Evolutionary conservation across 371 early-diverging fungal genomes (phyloP).

Genomic region (Syncephalastrum monosporum): DNA sequence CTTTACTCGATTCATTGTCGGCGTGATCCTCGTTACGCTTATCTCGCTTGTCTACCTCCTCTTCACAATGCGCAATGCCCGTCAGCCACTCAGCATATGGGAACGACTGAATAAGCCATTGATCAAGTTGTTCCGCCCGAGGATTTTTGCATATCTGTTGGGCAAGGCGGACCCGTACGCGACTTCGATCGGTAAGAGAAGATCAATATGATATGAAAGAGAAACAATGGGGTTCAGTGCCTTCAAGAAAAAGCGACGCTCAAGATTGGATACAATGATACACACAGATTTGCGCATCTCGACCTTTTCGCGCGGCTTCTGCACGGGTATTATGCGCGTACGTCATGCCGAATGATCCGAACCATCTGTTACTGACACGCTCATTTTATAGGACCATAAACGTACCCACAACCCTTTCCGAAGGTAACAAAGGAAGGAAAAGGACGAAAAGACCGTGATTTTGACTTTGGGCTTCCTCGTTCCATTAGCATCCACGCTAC

Average conservation of each 20-base stretch:
- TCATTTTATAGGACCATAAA: slow-evolving; percentile 19
- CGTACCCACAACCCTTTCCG: slow-evolving; percentile 20
- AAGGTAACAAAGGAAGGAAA: slow-evolving; percentile 12
- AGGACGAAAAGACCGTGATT: not conserved
- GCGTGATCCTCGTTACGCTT: slow-evolving; percentile 30
- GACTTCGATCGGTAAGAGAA: slow-evolving; percentile 38
- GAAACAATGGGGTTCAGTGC: not conserved
- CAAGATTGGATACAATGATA: not conserved
- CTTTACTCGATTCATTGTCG: slow-evolving; percentile 37
- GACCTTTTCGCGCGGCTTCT: slow-evolving; percentile 47
- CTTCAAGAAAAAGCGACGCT: not conserved
- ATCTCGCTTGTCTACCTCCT: slow-evolving; percentile 37
- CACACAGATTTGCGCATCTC: slow-evolving; percentile 44
- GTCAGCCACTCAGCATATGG: slow-evolving; percentile 46
- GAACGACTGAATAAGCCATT: slow-evolving; percentile 45
- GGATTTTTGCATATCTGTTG: slow-evolving; percentile 38
- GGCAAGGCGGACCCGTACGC: slow-evolving; percentile 44
- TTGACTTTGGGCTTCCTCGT: not conserved
- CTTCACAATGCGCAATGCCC: slow-evolving; percentile 36
- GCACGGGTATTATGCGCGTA: slow-evolving; percentile 52
- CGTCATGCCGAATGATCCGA: slow-evolving; percentile 3
- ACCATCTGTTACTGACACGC: not conserved
- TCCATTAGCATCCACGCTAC: slow-evolving; percentile 51
- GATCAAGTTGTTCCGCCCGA: slow-evolving; percentile 43
- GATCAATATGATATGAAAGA: not conserved